These are phyloP conservation scores for Neofusicoccum cordaticola DNA, from an alignment of 2,329 filamentous ascomycete genomes.

Conservation along the genomic window DNA sequence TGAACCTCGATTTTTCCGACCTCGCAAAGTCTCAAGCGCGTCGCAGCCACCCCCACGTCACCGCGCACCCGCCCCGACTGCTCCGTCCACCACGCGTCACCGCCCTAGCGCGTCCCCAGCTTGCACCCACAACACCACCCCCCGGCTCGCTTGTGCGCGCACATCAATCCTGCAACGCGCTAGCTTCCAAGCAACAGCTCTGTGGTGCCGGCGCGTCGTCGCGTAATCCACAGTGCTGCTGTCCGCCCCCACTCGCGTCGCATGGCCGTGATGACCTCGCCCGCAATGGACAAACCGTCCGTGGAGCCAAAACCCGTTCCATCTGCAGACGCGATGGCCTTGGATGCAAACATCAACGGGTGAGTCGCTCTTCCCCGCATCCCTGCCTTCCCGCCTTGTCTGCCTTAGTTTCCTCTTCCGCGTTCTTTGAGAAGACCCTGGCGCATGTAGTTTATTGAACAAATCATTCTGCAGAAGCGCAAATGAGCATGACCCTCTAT, in stretches of 20 bases:
- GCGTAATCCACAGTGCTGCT: conserved; percentile 15
- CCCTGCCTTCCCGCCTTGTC: conserved; percentile 8
- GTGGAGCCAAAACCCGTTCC: conserved; percentile 49
- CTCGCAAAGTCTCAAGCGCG: conserved; percentile 18
- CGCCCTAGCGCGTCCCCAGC: conserved; percentile 14
- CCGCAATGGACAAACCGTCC: conserved; percentile 34
- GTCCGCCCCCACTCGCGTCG: conserved; percentile 20
- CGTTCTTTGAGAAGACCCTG: conserved; percentile 18
- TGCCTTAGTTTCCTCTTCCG: conserved; percentile 17
- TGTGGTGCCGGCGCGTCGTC: conserved; percentile 16
- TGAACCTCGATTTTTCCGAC: conserved; percentile 18
- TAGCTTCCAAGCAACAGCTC: conserved; percentile 9
- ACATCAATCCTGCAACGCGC: conserved; percentile 11
- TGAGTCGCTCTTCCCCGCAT: conserved; percentile 46
- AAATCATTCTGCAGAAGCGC: conserved; percentile 21
- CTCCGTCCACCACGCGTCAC: conserved; percentile 15
- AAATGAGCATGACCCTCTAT: conserved; percentile 30
- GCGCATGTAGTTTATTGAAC: conserved; percentile 21
- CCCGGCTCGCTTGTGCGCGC: conserved; percentile 13
- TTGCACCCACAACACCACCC: conserved; percentile 11
- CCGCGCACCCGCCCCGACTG: conserved; percentile 10
- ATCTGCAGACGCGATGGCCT: conserved; percentile 51
- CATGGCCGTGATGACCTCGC: conserved; percentile 42
- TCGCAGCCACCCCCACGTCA: conserved; percentile 18
- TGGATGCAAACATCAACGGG: conserved; percentile 57